Conservation (phyloP, 164 flowering plant species). For the Piper longum region DNA sequence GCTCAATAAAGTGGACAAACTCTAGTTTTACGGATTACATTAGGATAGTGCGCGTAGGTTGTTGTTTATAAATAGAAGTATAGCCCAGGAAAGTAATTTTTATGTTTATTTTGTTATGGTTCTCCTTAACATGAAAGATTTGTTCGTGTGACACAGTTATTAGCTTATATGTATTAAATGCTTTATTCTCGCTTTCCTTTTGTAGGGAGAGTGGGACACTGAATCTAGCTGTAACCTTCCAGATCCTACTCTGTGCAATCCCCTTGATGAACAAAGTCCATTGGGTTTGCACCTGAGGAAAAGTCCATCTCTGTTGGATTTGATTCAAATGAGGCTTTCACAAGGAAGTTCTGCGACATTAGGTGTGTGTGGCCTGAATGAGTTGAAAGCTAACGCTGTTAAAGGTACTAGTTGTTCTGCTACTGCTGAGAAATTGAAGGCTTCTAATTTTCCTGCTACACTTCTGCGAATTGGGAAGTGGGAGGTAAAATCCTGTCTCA, state of each 20-base stretch:
- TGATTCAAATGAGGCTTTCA: conserved; percentile 61
- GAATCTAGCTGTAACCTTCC: conserved; percentile 12
- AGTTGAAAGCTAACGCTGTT: conserved; percentile 22
- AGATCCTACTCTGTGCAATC: conserved; percentile 43
- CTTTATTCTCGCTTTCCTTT: neutral
- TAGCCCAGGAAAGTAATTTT: neutral
- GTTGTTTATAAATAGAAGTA: neutral
- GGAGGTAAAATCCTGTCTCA: conserved; percentile 33
- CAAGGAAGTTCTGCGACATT: conserved; percentile 20
- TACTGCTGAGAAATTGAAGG: conserved; percentile 51
- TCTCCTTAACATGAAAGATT: neutral
- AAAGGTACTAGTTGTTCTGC: conserved; percentile 14
- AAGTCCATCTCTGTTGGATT: conserved; percentile 64
- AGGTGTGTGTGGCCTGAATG: conserved; percentile 4
- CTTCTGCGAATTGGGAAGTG: conserved; percentile 52
- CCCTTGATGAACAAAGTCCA: conserved; percentile 77
- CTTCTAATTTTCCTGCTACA: conserved; percentile 67
- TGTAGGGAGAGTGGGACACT: conserved; percentile 23
- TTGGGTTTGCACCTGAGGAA: conserved; percentile 58
- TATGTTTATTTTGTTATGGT: neutral
- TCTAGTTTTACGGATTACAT: neutral
- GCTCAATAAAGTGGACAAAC: no score
- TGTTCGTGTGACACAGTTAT: neutral
- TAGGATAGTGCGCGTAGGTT: neutral
- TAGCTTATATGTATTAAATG: neutral